phyloP scores from a whole-genome alignment of 805 yeast species.

The Komagataella pseudopastoris region DNA sequence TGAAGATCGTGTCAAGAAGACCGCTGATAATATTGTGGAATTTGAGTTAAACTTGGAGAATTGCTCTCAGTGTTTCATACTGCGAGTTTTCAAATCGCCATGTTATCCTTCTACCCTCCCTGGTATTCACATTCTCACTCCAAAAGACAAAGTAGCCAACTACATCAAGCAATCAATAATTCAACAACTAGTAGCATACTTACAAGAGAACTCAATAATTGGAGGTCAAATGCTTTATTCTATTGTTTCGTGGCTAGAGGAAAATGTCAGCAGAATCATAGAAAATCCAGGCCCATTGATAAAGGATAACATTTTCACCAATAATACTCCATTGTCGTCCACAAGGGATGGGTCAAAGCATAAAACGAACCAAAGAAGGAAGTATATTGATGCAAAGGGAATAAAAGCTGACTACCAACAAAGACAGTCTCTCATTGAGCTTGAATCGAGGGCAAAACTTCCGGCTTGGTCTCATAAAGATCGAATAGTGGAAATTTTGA shows the following conservation, averaged over 20 bases:
- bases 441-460: conserved; percentile 34
- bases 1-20: conserved; percentile 24
- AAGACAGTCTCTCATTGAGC: conserved; percentile 17
- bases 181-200: conserved; percentile 27
- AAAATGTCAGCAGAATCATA: conserved; percentile 40
- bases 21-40: conserved; percentile 18
- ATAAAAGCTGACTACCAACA: conserved; percentile 21
- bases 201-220: conserved; percentile 27
- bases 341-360: conserved; percentile 1
- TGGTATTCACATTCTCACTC: conserved; percentile 45
- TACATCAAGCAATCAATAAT: conserved; percentile 53
- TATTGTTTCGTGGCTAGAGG: conserved; percentile 70
- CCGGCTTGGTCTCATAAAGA: conserved; percentile 78
- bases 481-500: conserved; percentile 41
- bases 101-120: conserved; percentile 57
- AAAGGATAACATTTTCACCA: not conserved
- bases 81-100: conserved; percentile 29
- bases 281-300: conserved; percentile 63
- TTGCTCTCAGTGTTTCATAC: conserved; percentile 14
- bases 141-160: conserved; percentile 39
- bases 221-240: conserved; percentile 64
- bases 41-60: conserved; percentile 20
- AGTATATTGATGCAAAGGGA: conserved; percentile 6
- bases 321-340: not conserved
- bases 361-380: conserved; percentile 3